Conservation (phyloP, 2,329 filamentous ascomycete species). For the Orbilia javanica region DNA sequence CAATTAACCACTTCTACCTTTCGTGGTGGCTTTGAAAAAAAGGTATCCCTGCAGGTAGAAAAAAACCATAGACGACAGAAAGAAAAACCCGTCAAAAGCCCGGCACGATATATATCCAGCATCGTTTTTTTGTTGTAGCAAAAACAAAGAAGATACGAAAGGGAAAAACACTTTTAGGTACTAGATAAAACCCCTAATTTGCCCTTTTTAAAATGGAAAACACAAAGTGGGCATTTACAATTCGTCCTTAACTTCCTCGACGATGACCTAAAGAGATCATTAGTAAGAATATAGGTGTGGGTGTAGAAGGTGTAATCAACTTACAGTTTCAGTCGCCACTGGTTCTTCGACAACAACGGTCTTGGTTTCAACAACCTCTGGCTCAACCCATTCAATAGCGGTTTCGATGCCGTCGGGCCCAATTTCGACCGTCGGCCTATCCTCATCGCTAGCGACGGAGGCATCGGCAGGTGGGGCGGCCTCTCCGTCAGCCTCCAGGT, state of each 20-base stretch:
- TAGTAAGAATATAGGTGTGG: not conserved
- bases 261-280: conserved; percentile 18
- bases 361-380: conserved; percentile 25
- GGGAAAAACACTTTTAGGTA: conserved; percentile 31
- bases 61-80: conserved; percentile 21
- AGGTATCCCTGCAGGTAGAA: conserved; percentile 3
- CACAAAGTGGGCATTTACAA: conserved; percentile 24
- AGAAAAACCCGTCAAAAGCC: conserved; percentile 9
- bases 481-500: conserved; percentile 35
- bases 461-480: conserved; percentile 44
- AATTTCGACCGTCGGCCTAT: conserved; percentile 19
- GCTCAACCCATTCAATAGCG: conserved; percentile 32
- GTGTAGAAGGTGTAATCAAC: not conserved
- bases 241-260: conserved; percentile 25
- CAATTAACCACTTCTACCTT: not conserved
- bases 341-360: conserved; percentile 32
- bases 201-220: not conserved
- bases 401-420: conserved; percentile 13
- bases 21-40: not conserved
- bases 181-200: not conserved
- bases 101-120: conserved; percentile 41
- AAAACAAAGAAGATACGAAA: conserved; percentile 25
- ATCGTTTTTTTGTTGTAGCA: not conserved
- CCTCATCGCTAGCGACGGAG: conserved; percentile 7
- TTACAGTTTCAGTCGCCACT: conserved; percentile 35